Evolutionary conservation across 2,329 filamentous ascomycete species (phyloP).

Genomic region (Pyrenochaeta sp.): DNA sequence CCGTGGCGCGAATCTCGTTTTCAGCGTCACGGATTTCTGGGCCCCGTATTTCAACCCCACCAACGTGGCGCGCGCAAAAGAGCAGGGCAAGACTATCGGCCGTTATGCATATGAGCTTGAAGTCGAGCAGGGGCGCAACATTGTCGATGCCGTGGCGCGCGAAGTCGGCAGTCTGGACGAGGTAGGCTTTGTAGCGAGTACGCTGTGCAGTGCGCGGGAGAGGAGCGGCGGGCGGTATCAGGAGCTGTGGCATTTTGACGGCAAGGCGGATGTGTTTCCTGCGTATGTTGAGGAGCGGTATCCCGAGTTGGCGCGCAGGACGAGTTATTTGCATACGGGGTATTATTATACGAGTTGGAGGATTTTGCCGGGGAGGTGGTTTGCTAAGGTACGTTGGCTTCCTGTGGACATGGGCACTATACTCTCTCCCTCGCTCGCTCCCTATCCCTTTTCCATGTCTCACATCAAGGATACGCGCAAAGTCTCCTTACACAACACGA

Average conservation of each 20-base stretch:
- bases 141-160: slow-evolving; percentile 33
- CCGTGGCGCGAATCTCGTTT: slow-evolving; percentile 48
- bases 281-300: slow-evolving; percentile 26
- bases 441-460: no score
- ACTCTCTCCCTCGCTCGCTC: no score
- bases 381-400: slow-evolving; percentile 18
- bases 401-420: not conserved
- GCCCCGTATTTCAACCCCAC: slow-evolving; percentile 20
- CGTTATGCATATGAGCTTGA: slow-evolving; percentile 33
- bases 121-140: slow-evolving; percentile 36
- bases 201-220: slow-evolving; percentile 28
- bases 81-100: slow-evolving; percentile 24
- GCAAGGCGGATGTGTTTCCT: slow-evolving; percentile 34
- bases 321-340: slow-evolving; percentile 27
- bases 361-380: slow-evolving; percentile 20
- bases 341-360: slow-evolving; percentile 32
- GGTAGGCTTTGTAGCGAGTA: slow-evolving; percentile 29
- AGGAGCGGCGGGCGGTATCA: slow-evolving; percentile 30
- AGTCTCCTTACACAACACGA: no score
- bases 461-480: no score
- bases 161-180: slow-evolving; percentile 25
- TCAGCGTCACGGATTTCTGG: slow-evolving; percentile 48
- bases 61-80: slow-evolving; percentile 21
- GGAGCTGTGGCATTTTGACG: slow-evolving; percentile 37
- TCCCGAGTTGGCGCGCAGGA: slow-evolving; percentile 25